These are phyloP conservation scores for Pseudopyrenochaeta lycopersici DNA, from an alignment of 2,329 filamentous ascomycete genomes.

Conservation along the genomic window DNA sequence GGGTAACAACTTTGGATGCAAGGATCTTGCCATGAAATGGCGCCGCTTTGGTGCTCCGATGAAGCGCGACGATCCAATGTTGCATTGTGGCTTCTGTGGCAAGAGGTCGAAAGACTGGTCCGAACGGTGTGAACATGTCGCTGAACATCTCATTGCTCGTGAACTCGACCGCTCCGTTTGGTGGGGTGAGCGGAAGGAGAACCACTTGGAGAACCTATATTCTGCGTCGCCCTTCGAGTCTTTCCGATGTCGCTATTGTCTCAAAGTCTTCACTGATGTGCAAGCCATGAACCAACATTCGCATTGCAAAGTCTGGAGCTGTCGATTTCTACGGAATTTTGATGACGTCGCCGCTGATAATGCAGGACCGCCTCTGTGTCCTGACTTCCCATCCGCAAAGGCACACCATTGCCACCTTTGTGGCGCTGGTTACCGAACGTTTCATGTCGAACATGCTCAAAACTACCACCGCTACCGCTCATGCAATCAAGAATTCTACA, in stretches of 20 bases:
- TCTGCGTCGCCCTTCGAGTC: slow-evolving; percentile 37
- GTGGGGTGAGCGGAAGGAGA: slow-evolving; percentile 44
- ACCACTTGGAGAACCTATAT: slow-evolving; percentile 44
- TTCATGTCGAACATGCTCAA: slow-evolving; percentile 45
- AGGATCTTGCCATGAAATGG: slow-evolving; percentile 47
- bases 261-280: slow-evolving; percentile 42
- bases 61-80: slow-evolving; percentile 46
- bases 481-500: slow-evolving; percentile 46
- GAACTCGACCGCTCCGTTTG: slow-evolving; percentile 40
- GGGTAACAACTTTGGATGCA: slow-evolving; percentile 46
- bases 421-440: slow-evolving; percentile 42
- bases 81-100: slow-evolving; percentile 47
- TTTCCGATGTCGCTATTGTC: slow-evolving; percentile 45
- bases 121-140: slow-evolving; percentile 44
- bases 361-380: slow-evolving; percentile 40
- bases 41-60: slow-evolving; percentile 45
- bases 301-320: slow-evolving; percentile 47
- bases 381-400: slow-evolving; percentile 45
- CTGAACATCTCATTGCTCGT: slow-evolving; percentile 41
- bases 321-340: slow-evolving; percentile 44
- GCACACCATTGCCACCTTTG: slow-evolving; percentile 48
- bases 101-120: slow-evolving; percentile 42
- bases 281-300: slow-evolving; percentile 43
- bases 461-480: slow-evolving; percentile 43
- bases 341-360: slow-evolving; percentile 46